A percentile compares a stretch with the other conserved stretches of the same genome.
Evolutionary conservation across 345 rosid genomes (phyloP).

Genomic region (Dipteronia dyeriana): DNA sequence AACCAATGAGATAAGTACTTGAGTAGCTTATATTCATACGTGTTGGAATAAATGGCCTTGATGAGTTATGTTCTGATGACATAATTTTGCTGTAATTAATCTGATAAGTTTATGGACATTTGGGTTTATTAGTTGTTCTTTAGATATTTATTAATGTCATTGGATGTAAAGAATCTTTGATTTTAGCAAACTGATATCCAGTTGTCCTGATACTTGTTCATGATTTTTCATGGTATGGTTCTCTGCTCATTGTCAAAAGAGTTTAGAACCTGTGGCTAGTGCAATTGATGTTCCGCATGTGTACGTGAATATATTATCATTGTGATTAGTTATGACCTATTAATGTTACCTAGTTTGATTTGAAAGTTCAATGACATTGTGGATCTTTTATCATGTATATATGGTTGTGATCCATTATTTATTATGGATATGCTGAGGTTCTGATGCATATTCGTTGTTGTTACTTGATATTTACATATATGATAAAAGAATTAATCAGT

Average conservation of each 20-base stretch:
- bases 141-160: neutral
- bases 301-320: no score
- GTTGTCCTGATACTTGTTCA: neutral
- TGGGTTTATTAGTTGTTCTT: neutral
- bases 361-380: neutral
- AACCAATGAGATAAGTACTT: neutral
- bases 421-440: neutral
- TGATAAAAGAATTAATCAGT: conserved; percentile 83
- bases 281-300: neutral
- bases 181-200: neutral
- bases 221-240: neutral
- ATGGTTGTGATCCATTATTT: neutral
- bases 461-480: conserved; percentile 44
- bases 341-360: neutral
- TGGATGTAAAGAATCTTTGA: neutral
- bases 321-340: neutral
- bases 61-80: neutral
- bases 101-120: no score
- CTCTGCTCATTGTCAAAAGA: neutral
- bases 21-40: neutral
- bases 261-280: neutral
- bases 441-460: conserved; percentile 20
- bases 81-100: no score
- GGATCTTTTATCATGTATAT: neutral
- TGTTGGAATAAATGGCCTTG: neutral